phyloP scores from a whole-genome alignment of 441 rosid species.

The Hura crepitans region DNA sequence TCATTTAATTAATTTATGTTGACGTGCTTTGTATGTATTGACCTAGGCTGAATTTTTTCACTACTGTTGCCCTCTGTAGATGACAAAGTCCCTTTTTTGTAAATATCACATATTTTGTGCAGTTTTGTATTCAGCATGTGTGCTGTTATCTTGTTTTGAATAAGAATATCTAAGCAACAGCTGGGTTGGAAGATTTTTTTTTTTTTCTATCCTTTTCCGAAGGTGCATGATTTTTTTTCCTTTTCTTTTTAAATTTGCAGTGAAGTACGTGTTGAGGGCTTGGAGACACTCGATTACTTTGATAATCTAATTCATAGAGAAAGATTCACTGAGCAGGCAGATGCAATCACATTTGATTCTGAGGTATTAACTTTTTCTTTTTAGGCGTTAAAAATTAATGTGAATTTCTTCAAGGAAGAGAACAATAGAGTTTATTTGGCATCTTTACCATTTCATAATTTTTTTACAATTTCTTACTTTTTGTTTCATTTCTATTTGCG shows the following conservation, averaged over 20 bases:
- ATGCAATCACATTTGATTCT: slow-evolving; percentile 89
- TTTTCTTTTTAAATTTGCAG: no score
- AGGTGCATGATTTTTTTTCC: slow-evolving; percentile 25
- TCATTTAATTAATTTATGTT: slow-evolving; percentile 21
- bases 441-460: not conserved
- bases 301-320: slow-evolving; percentile 75
- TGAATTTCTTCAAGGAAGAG: not conserved
- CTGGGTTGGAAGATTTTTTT: slow-evolving; percentile 18
- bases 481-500: slow-evolving; percentile 1
- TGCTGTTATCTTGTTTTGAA: not conserved
- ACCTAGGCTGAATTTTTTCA: slow-evolving; percentile 10
- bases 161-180: slow-evolving; percentile 7
- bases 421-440: not conserved
- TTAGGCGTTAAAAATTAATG: slow-evolving; percentile 1
- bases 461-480: not conserved
- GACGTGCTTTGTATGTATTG: slow-evolving; percentile 19
- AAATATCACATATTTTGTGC: not conserved
- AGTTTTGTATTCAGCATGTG: not conserved
- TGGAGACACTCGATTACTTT: slow-evolving; percentile 88
- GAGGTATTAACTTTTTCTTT: slow-evolving; percentile 44
- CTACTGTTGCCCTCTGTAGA: not conserved
- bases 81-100: not conserved
- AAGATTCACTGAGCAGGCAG: slow-evolving; percentile 93
- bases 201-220: slow-evolving; percentile 15
- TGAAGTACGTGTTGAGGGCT: slow-evolving; percentile 93